Evolutionary conservation across 148 eudicot genomes (phyloP), one percentile per base, ranked within the genome.

Genomic region (Nepenthes mirabilis): DNA sequence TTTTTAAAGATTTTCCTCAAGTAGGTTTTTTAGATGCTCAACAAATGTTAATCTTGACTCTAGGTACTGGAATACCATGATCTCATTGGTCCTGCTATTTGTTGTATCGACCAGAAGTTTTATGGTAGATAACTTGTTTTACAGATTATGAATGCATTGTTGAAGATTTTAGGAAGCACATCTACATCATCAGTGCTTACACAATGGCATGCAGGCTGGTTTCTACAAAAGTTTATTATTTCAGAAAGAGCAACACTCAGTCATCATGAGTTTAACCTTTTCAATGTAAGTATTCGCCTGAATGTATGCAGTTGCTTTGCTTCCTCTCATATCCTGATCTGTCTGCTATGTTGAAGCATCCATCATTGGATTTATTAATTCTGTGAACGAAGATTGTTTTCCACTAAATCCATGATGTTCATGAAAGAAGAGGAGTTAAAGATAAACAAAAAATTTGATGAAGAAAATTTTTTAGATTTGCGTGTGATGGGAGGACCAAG

Each of bases 131-230:
- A 23, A 23, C 23, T 8, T 50, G 33, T 51, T 68, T 57, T 72
- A 53, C 79, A 77, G 85, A 77, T 80, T 57, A 56, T 80, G 43
- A 64, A 58, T 74, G 75, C 66, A 63, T 62, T 80, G 55, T 61
- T 80, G 59, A 58, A 66, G 60, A 50, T 74, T 68, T 66, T 80
- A 57, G 79, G 64, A 34, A 74, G 73, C 65, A 58, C 63, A 52
- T 68, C 79, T 32, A 47, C 75, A 34, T 72, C 70, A 50, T 65
- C 70, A 14, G 77, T 72, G 53, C 57, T 61, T 51, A 66, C 34
- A n/a, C 85, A 77, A 57, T 72, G 74, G 82, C 82, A 77, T 52
- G 63, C 61, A 36, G 79, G 79, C 58, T 80, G 81, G 81, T 77
- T 74, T 68, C 48, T 80, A 47, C 60, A 74, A 62, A 80, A 80